Percentiles rank a stretch among this genome's conserved stretches.
phyloP scores from a whole-genome alignment of 2,329 filamentous ascomycete genomes.

The Ophidiomyces ophidiicola region DNA sequence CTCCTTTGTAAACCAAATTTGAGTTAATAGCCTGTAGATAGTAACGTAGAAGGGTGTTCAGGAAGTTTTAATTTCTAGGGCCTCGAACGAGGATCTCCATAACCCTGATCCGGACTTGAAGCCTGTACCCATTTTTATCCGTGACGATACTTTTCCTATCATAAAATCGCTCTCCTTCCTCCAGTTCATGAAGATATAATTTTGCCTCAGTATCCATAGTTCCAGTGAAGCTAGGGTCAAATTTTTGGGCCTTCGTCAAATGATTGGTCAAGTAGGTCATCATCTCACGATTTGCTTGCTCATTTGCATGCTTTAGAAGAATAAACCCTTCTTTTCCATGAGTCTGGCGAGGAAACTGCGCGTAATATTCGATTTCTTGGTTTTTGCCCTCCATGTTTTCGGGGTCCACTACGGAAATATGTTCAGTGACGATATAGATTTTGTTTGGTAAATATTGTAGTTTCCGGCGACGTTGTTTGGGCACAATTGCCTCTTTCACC shows the following conservation, averaged over 20 bases:
- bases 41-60: too few species aligned
- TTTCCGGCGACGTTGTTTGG: slow-evolving; percentile 3
- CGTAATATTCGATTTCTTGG: background rate
- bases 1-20: too few species aligned
- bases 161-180: slow-evolving; percentile 11
- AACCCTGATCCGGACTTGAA: slow-evolving; percentile 11
- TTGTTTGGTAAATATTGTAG: slow-evolving; percentile 11
- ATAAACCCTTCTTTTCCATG: slow-evolving; percentile 7
- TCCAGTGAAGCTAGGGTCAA: slow-evolving; percentile 5
- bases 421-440: slow-evolving; percentile 10
- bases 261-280: slow-evolving; percentile 7
- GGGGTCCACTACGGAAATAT: background rate
- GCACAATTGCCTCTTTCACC: slow-evolving; percentile 1
- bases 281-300: slow-evolving; percentile 10
- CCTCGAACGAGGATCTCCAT: slow-evolving; percentile 13
- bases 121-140: background rate
- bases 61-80: slow-evolving; percentile 10
- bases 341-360: background rate
- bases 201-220: slow-evolving; percentile 10
- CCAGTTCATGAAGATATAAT: slow-evolving; percentile 12
- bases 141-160: slow-evolving; percentile 8
- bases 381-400: background rate
- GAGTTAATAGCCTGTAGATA: too few species aligned
- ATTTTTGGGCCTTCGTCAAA: slow-evolving; percentile 3
- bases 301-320: slow-evolving; percentile 7